These are phyloP conservation scores for Mycosphaerella arachidis DNA, from an alignment of 2,329 filamentous ascomycete genomes.

Conservation along the genomic window DNA sequence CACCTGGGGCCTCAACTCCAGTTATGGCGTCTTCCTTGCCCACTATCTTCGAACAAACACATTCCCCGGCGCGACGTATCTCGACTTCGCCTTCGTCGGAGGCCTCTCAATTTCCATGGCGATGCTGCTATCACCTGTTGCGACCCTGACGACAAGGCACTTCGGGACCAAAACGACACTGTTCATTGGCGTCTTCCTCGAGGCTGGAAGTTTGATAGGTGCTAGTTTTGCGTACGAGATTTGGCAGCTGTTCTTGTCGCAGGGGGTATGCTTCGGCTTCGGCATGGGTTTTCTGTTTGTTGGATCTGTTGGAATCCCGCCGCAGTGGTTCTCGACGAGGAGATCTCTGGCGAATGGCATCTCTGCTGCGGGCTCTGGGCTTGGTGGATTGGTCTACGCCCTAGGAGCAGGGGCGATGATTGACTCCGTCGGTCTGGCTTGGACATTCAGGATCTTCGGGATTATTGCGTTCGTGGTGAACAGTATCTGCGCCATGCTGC, in stretches of 20 bases:
- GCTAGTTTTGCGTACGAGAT: slow-evolving; percentile 65
- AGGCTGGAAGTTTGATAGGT: slow-evolving; percentile 61
- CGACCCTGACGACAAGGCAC: slow-evolving; percentile 56
- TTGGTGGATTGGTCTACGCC: slow-evolving; percentile 69
- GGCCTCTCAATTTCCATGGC: slow-evolving; percentile 63
- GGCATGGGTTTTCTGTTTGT: slow-evolving; percentile 76
- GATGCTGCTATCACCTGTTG: slow-evolving; percentile 64
- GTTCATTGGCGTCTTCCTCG: slow-evolving; percentile 59
- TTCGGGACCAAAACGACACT: slow-evolving; percentile 63
- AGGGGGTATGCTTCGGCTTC: slow-evolving; percentile 71
- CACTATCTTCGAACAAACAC: slow-evolving; percentile 64
- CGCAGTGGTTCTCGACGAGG: slow-evolving; percentile 69
- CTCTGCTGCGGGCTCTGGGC: slow-evolving; percentile 63
- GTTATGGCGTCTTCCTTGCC: slow-evolving; percentile 70
- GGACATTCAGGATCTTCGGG: slow-evolving; percentile 63
- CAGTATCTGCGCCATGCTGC: slow-evolving; percentile 56
- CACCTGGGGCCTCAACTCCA: slow-evolving; percentile 45
- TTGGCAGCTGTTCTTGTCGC: slow-evolving; percentile 72
- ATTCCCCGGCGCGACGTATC: slow-evolving; percentile 59
- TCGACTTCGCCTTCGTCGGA: slow-evolving; percentile 75
- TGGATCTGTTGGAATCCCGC: slow-evolving; percentile 60
- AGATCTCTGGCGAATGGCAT: slow-evolving; percentile 68
- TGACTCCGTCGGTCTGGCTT: slow-evolving; percentile 56
- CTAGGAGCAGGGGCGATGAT: slow-evolving; percentile 67
- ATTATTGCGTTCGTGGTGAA: slow-evolving; percentile 63